Evolutionary conservation across 305 asterid species (phyloP).

Genomic region (Petunia hybrid): DNA sequence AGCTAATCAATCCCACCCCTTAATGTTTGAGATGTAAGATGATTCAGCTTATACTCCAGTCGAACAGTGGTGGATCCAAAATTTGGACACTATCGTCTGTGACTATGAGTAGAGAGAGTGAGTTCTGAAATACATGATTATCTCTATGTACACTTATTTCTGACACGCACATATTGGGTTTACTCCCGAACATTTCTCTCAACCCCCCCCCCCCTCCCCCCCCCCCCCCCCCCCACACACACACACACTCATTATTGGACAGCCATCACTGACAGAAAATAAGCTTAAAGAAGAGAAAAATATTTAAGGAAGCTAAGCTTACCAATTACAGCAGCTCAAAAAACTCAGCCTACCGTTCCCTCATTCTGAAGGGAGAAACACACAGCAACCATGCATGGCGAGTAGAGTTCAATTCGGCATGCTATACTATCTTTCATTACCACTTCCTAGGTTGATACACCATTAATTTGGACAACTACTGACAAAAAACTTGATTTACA

Average conservation of each 20-base stretch:
- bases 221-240: too few species aligned
- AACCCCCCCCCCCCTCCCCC: too few species aligned
- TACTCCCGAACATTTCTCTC: too few species aligned
- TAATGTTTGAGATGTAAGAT: neutral
- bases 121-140: too few species aligned
- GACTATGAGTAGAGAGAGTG: too few species aligned
- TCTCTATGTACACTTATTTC: too few species aligned
- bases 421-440: neutral
- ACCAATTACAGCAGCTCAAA: neutral
- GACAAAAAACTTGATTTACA: neutral
- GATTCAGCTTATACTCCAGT: neutral
- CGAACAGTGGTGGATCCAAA: neutral
- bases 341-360: neutral
- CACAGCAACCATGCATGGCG: neutral
- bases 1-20: neutral
- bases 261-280: neutral
- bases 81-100: too few species aligned
- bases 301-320: neutral
- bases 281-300: neutral
- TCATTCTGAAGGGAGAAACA: too few species aligned
- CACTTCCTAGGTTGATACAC: neutral
- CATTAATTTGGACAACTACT: slow-evolving; percentile 4
- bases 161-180: too few species aligned
- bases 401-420: slow-evolving; percentile 3
- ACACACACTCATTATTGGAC: too few species aligned